Percentiles rank a stretch among this genome's conserved stretches.
phyloP scores from a whole-genome alignment of 306 rosid genomes.

The Arachis hypogaea region DNA sequence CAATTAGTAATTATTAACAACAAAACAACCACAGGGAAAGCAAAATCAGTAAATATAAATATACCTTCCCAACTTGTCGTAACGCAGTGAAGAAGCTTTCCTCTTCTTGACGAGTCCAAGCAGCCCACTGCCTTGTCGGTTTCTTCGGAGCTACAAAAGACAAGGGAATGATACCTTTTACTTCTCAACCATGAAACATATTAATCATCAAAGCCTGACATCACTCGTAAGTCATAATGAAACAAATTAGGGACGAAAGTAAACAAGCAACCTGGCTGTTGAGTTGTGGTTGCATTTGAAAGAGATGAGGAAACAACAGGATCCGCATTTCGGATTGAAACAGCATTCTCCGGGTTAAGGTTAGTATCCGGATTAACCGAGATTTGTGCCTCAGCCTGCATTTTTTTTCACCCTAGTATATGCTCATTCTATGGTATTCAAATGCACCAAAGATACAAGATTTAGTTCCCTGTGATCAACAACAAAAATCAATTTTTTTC shows the following conservation, averaged over 20 bases:
- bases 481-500: background rate
- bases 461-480: conserved; percentile 37
- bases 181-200: conserved; percentile 28
- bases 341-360: conserved; percentile 46
- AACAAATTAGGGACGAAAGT: background rate
- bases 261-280: conserved; percentile 61
- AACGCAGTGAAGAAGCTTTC: conserved; percentile 96
- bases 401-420: conserved; percentile 34
- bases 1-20: conserved; percentile 39
- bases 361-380: conserved; percentile 48
- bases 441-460: conserved; percentile 31
- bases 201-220: conserved; percentile 21
- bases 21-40: conserved; percentile 20
- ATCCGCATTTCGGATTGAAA: conserved; percentile 60
- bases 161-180: conserved; percentile 28
- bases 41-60: conserved; percentile 21
- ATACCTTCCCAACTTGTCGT: conserved; percentile 95
- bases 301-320: conserved; percentile 51
- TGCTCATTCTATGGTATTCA: conserved; percentile 36
- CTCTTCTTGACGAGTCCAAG: conserved; percentile 99
- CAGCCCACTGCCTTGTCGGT: conserved; percentile 99
- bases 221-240: background rate
- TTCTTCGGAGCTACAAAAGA: conserved; percentile 61
- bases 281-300: conserved; percentile 45
- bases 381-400: conserved; percentile 60